These are phyloP conservation scores for Clavispora asparagi DNA, from an alignment of 805 yeast genomes.

Conservation along the genomic window DNA sequence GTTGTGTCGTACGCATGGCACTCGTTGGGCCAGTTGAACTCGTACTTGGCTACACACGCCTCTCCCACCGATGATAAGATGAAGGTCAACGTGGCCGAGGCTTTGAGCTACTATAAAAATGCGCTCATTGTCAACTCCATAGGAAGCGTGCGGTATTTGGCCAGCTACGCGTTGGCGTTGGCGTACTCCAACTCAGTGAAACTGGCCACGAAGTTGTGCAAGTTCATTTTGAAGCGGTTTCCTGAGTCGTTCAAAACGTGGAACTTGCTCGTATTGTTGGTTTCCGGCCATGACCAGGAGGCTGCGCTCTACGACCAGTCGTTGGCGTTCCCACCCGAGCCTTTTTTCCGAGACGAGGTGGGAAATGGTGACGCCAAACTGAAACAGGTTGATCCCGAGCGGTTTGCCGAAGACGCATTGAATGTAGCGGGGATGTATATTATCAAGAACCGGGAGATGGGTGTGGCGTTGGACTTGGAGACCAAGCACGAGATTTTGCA, in stretches of 20 bases:
- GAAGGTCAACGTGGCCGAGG: slow-evolving; percentile 10
- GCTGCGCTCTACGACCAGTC: background rate
- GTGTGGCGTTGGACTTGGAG: slow-evolving; percentile 20
- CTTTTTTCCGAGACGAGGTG: background rate
- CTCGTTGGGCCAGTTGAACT: slow-evolving; percentile 28
- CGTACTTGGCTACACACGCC: slow-evolving; percentile 23
- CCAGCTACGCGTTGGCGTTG: slow-evolving; percentile 44
- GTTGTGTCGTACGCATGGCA: slow-evolving; percentile 34
- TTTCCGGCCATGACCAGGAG: slow-evolving; percentile 48
- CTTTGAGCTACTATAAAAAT: slow-evolving; percentile 27
- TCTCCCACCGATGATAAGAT: slow-evolving; percentile 19
- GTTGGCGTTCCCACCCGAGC: background rate
- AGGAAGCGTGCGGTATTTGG: slow-evolving; percentile 23
- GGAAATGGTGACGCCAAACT: background rate
- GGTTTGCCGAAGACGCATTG: slow-evolving; percentile 49
- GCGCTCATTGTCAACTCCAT: slow-evolving; percentile 33
- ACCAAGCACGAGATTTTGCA: slow-evolving; percentile 52
- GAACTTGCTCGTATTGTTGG: slow-evolving; percentile 61
- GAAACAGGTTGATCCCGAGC: slow-evolving; percentile 42
- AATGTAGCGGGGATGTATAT: slow-evolving; percentile 35
- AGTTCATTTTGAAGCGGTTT: slow-evolving; percentile 42
- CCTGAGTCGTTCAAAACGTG: slow-evolving; percentile 59
- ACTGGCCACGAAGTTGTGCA: slow-evolving; percentile 43
- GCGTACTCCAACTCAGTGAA: slow-evolving; percentile 40
- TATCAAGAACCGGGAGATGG: slow-evolving; percentile 21